Base-by-base conservation (phyloP, 2,329 filamentous ascomycete genomes). In the Trichoderma asperellum region DNA sequence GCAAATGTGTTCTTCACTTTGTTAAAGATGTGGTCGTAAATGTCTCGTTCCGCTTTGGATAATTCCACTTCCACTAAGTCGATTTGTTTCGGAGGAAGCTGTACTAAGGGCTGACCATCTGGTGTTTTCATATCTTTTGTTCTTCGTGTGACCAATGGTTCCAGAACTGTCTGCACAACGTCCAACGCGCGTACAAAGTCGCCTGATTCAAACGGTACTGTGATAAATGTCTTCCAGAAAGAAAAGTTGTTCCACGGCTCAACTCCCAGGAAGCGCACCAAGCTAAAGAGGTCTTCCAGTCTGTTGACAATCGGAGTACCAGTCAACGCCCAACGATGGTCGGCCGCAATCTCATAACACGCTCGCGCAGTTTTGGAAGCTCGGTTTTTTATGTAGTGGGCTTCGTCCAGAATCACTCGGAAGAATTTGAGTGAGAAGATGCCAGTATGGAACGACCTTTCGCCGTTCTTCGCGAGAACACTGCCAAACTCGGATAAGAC, bases 81-180 rank as follows among this genome's bases (percentile, higher is more conserved):
- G 68, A 98, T 87, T 0, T 88, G 89, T 74, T 94, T 93, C 0
- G 89, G 86, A 2, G 96, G 96, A 7, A 99, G 82, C 0, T 92
- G 89, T 1, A 99, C 95, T 4, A 99, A 81, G 0, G 83, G 84
- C 37, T 83, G 74, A 7, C 96, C 96, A 65, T 92, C 89, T 0
- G 96, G 95, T 0, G 94, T 98, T 80, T 93, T 97, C 96, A 99
- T 99, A 72, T 97, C 94, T 78, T 99, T 99, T 0, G 96, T 99
- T 71, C 96, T 88, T 56, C 96, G 88, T 79, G 99, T 89, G 10
- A 99, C 96, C n/a, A 99, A 83, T 8, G 96, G 96, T 77, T 99
- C 96, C 5, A 99, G 82, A 0, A 99, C 95, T 0, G 95, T 99
- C 78, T 99, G 96, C 1, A 99, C 96, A 2, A 99, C 96, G 77